Percentiles rank a stretch among this genome's conserved stretches.
These are phyloP conservation scores for Quercus ilex DNA, from an alignment of 306 rosid species.

Conservation along the genomic window DNA sequence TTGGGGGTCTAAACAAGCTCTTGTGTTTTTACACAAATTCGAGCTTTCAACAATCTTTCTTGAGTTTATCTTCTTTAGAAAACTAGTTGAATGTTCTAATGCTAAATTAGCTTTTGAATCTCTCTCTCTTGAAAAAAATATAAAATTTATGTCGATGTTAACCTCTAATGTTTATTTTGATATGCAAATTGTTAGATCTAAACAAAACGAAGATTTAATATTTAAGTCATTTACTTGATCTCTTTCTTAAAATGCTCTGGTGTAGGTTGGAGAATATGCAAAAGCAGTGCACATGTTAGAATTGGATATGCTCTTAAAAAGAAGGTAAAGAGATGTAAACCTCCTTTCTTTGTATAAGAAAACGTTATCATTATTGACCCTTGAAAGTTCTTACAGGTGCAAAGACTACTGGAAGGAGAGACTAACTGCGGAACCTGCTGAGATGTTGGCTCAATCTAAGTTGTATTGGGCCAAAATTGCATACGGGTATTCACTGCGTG, in stretches of 20 bases:
- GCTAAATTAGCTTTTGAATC: background rate
- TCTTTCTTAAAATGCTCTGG: background rate
- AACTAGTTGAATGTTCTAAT: background rate
- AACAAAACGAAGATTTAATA: background rate
- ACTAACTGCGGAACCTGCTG: constrained; percentile 43
- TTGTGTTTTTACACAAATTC: too few relatives aligned
- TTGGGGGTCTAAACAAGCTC: too few relatives aligned
- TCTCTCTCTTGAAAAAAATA: background rate
- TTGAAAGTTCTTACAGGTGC: constrained; percentile 47
- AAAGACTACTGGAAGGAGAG: constrained; percentile 72
- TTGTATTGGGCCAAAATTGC: constrained; percentile 61
- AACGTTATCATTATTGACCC: constrained; percentile 9
- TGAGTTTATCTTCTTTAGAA: background rate
- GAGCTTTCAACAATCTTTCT: background rate
- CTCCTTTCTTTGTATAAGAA: constrained; percentile 4
- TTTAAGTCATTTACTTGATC: background rate
- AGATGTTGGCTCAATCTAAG: constrained; percentile 58
- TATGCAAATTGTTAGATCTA: background rate
- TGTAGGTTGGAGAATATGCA: constrained; percentile 65
- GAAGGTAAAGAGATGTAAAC: constrained; percentile 47
- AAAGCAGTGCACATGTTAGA: constrained; percentile 73
- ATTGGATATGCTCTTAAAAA: constrained; percentile 67
- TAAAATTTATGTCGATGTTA: background rate
- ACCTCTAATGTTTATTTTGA: background rate
- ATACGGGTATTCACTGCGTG: constrained; percentile 31